phyloP scores from a whole-genome alignment of 257 asterid species.

The Osmanthus fragrans region DNA sequence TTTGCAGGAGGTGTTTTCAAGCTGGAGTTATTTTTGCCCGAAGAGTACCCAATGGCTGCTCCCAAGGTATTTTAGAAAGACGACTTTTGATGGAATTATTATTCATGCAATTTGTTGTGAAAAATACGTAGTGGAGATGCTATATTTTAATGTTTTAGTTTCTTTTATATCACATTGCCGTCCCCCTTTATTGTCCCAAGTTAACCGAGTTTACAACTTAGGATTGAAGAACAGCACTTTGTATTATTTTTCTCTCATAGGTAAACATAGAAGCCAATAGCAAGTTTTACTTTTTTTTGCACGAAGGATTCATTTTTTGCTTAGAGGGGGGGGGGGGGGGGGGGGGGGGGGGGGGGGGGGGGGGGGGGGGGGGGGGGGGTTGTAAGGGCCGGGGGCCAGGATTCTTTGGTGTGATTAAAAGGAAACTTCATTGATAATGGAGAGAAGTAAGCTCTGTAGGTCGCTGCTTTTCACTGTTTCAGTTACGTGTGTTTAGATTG shows the following conservation, averaged over 20 bases:
- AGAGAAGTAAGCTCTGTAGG: not conserved
- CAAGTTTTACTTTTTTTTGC: not conserved
- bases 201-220: not conserved
- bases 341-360: no score
- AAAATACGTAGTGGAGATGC: not conserved
- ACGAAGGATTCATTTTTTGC: no score
- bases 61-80: constrained; percentile 63
- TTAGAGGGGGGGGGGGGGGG: no score
- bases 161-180: not conserved
- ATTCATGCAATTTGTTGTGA: not conserved
- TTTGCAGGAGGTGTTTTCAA: constrained; percentile 91
- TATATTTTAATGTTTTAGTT: not conserved
- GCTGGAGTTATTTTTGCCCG: constrained; percentile 94
- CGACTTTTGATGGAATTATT: not conserved
- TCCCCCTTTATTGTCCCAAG: no score
- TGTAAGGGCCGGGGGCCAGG: no score
- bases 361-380: no score
- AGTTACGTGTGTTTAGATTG: no score
- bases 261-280: not conserved
- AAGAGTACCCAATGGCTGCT: constrained; percentile 99
- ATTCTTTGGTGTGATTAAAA: not conserved
- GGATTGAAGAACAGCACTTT: not conserved
- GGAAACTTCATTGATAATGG: not conserved
- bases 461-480: not conserved
- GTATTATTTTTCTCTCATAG: not conserved